Conservation (phyloP, 139 green algal genomes). For the Micromonas pusilla region DNA sequence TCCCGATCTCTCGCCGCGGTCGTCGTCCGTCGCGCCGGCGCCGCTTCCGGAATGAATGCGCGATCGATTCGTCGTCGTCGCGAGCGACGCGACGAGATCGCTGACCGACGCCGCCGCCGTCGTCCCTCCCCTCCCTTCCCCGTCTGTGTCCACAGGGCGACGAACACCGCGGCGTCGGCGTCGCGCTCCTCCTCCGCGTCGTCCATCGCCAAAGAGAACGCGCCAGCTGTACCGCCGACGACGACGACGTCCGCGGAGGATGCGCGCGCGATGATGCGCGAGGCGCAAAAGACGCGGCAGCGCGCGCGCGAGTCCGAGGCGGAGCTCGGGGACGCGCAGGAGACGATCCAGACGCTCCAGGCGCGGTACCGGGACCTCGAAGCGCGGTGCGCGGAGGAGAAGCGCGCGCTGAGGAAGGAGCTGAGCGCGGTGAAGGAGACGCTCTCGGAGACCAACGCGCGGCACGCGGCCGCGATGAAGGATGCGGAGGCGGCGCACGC, state of each 20-base stretch:
- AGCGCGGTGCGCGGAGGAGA: neutral
- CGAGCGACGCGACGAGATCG: too few relatives aligned
- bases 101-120: too few relatives aligned
- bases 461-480: neutral
- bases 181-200: too few relatives aligned
- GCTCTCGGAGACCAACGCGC: neutral
- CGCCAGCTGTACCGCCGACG: conserved; percentile 90
- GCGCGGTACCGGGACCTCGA: neutral
- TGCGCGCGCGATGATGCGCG: neutral
- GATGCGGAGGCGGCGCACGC: neutral
- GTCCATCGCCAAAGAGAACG: too few relatives aligned
- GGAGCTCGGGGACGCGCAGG: neutral
- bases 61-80: too few relatives aligned
- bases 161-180: too few relatives aligned
- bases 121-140: too few relatives aligned
- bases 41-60: too few relatives aligned
- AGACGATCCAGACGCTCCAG: neutral
- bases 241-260: conserved; percentile 96
- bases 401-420: neutral
- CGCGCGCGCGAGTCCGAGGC: neutral
- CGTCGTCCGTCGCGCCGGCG: too few relatives aligned
- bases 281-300: neutral
- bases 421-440: neutral
- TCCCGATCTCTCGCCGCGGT: too few relatives aligned
- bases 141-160: too few relatives aligned